Conservation (phyloP, 2,329 filamentous ascomycete species). For the Teratosphaeria zuluensis region DNA sequence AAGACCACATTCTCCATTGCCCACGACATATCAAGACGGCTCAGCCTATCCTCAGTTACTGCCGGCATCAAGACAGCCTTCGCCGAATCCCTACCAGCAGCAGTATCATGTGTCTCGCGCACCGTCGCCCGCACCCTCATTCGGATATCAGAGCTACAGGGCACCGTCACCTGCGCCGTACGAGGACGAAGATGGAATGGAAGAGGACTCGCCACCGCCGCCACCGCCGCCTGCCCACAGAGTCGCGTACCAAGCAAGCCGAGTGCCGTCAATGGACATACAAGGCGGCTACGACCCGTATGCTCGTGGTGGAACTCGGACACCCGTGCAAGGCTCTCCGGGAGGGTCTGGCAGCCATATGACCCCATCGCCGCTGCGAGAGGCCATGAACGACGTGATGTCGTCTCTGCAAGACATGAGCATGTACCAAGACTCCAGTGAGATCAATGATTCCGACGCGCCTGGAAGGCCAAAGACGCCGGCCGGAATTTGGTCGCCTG, state of each 20-base stretch:
- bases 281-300: conserved; percentile 29
- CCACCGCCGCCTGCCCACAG: conserved; percentile 76
- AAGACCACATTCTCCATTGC: conserved; percentile 35
- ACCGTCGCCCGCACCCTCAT: conserved; percentile 33
- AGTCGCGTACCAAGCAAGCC: conserved; percentile 41
- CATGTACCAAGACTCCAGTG: conserved; percentile 42
- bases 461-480: conserved; percentile 39
- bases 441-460: conserved; percentile 29
- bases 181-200: conserved; percentile 25
- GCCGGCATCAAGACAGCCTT: conserved; percentile 17
- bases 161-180: conserved; percentile 12
- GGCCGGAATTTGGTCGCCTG: conserved; percentile 78
- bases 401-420: conserved; percentile 85
- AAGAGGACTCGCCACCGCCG: conserved; percentile 63
- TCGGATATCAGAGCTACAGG: conserved; percentile 23
- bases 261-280: conserved; percentile 38
- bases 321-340: conserved; percentile 60
- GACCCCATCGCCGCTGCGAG: conserved; percentile 83
- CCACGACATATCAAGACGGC: conserved; percentile 24
- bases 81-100: conserved; percentile 19
- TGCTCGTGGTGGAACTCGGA: conserved; percentile 45
- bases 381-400: conserved; percentile 98
- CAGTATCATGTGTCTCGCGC: conserved; percentile 11
- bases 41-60: conserved; percentile 24
- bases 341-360: conserved; percentile 32